A percentile compares a stretch with the other conserved stretches of the same genome.
Evolutionary conservation across 768 basidiomycete species (phyloP).

Genomic region (Pisolithus sp.): DNA sequence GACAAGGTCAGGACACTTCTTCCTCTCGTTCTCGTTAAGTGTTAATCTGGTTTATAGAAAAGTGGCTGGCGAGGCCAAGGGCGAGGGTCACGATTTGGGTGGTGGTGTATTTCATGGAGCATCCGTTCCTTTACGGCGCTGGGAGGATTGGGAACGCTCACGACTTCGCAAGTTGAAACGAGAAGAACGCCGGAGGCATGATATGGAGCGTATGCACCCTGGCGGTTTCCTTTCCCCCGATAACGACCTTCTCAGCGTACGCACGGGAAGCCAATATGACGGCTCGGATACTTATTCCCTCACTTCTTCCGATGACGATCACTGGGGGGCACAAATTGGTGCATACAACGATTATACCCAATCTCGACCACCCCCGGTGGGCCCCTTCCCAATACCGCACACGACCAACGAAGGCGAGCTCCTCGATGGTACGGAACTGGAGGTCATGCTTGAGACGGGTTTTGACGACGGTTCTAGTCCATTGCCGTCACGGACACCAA

Average conservation of each 20-base stretch:
- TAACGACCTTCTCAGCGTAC: slow-evolving; percentile 55
- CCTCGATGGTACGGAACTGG: slow-evolving; percentile 70
- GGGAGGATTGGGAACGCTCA: slow-evolving; percentile 99
- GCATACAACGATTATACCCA: slow-evolving; percentile 90
- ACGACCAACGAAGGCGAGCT: slow-evolving; percentile 22
- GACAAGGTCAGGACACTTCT: slow-evolving; percentile 60
- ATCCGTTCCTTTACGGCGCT: slow-evolving; percentile 87
- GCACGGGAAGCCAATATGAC: slow-evolving; percentile 61
- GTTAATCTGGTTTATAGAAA: slow-evolving; percentile 49
- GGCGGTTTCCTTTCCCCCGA: slow-evolving; percentile 59
- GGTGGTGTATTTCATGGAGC: slow-evolving; percentile 44
- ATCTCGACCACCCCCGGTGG: slow-evolving; percentile 64
- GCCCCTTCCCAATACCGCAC: slow-evolving; percentile 42
- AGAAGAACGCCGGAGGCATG: slow-evolving; percentile 74
- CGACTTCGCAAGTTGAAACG: slow-evolving; percentile 85
- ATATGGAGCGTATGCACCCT: slow-evolving; percentile 75
- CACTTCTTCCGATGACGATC: slow-evolving; percentile 86
- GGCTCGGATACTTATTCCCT: slow-evolving; percentile 78
- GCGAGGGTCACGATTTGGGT: slow-evolving; percentile 68
- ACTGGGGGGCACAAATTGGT: slow-evolving; percentile 94
- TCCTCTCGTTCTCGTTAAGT: background rate
- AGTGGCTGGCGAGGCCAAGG: slow-evolving; percentile 87
- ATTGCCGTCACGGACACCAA: slow-evolving; percentile 35
- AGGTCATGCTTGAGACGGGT: slow-evolving; percentile 88
- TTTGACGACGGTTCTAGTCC: slow-evolving; percentile 67